These are phyloP conservation scores for Metschnikowia baotianmanensis DNA, from an alignment of 805 yeast genomes.

Conservation along the genomic window DNA sequence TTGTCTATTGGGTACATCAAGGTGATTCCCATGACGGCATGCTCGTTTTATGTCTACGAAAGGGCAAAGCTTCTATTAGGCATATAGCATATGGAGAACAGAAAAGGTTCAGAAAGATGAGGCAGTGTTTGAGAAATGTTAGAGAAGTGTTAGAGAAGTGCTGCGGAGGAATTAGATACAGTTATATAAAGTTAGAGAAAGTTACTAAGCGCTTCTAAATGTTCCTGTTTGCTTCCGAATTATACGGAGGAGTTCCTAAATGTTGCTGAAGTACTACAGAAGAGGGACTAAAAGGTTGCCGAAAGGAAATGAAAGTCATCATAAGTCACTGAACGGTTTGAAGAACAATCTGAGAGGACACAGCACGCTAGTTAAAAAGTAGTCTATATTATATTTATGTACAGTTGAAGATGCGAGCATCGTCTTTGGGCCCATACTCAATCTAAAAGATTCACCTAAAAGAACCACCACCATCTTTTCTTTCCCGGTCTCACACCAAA, in stretches of 20 bases:
- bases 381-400: background rate
- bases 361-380: too few species aligned
- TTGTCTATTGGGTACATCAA: constrained; percentile 92
- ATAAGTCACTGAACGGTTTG: too few species aligned
- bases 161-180: too few species aligned
- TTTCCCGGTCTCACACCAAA: constrained; percentile 54
- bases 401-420: background rate
- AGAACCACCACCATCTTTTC: constrained; percentile 63
- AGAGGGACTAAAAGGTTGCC: too few species aligned
- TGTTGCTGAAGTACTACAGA: too few species aligned
- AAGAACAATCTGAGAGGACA: too few species aligned
- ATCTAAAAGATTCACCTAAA: constrained; percentile 27
- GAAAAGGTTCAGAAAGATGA: background rate
- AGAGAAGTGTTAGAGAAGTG: background rate
- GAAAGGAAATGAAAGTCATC: too few species aligned
- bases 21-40: constrained; percentile 96
- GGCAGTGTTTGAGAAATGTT: background rate
- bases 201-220: too few species aligned
- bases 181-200: too few species aligned
- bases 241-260: too few species aligned
- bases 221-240: too few species aligned
- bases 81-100: constrained; percentile 46
- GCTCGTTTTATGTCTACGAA: constrained; percentile 93
- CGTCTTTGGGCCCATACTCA: too few species aligned
- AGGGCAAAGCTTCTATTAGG: constrained; percentile 70